Evolutionary conservation across 257 asterid genomes (phyloP), one percentile per base, ranked within the genome.

Genomic region (Ajuga chamaepitys): DNA sequence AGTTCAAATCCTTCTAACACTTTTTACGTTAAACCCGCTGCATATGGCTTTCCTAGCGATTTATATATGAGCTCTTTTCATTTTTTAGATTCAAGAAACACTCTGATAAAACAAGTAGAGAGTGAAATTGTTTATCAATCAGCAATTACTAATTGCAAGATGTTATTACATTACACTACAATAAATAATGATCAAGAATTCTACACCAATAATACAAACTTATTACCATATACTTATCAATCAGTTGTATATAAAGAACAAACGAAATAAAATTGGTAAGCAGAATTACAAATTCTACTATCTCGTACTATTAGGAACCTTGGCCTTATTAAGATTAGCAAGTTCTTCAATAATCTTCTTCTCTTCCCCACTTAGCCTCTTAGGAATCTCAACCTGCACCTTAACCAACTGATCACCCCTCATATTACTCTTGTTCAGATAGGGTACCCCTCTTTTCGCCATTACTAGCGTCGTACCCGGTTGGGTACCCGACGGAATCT

Each of bases 341-440:
- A 94, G 90, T 58, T 90, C 99, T 80, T 90, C 99, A 28, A 90
- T 73, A 13, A 94, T 93, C 86, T 94, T 90, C 85, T 65, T 82
- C 83, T 94, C 99, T 64, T 94, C 97, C n/a, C 87, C 73, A 7
- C 92, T 88, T 9, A 90, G 64, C 40, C 97, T 85, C 58, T 94
- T 90, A 2, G 99, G 99, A 56, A 94, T 94, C 95, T 94, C 99
- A 5, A 94, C 97, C 64, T 90, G 97, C 62, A 90, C 97, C 67
- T 70, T 86, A 30, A 94, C 99, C 84, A 94, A 67, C 89, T 90
- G 99, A 71, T 94, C 99, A 3, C 99, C 99, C 74, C 99, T 85
- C 96, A 72, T 85, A 72, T 74, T 90, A 66, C 76, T 84, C 66
- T 83, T 88, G 62, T 87, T 91, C 46, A 94, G 47, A 70, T 51